Evolutionary conservation across 2,329 filamentous ascomycete genomes (phyloP).

Genomic region (Akanthomyces dipterigenus): DNA sequence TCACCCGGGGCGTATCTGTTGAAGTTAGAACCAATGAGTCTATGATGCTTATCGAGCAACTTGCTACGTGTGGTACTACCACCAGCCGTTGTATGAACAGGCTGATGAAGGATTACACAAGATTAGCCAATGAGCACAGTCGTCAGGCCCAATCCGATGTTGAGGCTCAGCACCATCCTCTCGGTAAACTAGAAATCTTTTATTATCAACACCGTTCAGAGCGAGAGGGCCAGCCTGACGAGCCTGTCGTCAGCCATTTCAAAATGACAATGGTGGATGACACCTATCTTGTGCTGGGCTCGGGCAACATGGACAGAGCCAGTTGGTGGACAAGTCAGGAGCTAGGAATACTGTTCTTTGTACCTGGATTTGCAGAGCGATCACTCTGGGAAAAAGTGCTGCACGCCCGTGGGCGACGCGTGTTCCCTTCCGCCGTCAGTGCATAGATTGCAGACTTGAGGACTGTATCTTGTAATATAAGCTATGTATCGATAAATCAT

Average conservation of each 20-base stretch:
- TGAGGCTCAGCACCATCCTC: slow-evolving; percentile 35
- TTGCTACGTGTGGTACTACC: slow-evolving; percentile 71
- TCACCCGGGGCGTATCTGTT: slow-evolving; percentile 61
- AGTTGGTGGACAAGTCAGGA: slow-evolving; percentile 87
- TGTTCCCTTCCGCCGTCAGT: background rate
- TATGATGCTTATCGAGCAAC: slow-evolving; percentile 74
- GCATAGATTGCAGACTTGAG: background rate
- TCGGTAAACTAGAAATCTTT: slow-evolving; percentile 49
- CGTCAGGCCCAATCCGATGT: slow-evolving; percentile 24
- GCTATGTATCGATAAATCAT: background rate
- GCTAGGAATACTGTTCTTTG: slow-evolving; percentile 57
- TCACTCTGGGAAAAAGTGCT: slow-evolving; percentile 34
- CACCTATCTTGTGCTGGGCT: slow-evolving; percentile 62
- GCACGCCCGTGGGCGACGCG: slow-evolving; percentile 24
- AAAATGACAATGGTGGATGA: slow-evolving; percentile 71
- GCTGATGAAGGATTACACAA: slow-evolving; percentile 50
- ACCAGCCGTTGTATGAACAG: slow-evolving; percentile 57
- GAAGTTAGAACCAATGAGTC: slow-evolving; percentile 58
- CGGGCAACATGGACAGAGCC: slow-evolving; percentile 77
- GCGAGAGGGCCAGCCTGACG: slow-evolving; percentile 30
- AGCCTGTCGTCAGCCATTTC: slow-evolving; percentile 68
- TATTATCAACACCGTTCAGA: slow-evolving; percentile 45
- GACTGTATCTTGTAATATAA: background rate
- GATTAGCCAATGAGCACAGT: slow-evolving; percentile 17
- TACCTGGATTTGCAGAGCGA: slow-evolving; percentile 30